Base-by-base conservation (phyloP, 1,284 basidiomycete genomes). In the Heterobasidion annosum region DNA sequence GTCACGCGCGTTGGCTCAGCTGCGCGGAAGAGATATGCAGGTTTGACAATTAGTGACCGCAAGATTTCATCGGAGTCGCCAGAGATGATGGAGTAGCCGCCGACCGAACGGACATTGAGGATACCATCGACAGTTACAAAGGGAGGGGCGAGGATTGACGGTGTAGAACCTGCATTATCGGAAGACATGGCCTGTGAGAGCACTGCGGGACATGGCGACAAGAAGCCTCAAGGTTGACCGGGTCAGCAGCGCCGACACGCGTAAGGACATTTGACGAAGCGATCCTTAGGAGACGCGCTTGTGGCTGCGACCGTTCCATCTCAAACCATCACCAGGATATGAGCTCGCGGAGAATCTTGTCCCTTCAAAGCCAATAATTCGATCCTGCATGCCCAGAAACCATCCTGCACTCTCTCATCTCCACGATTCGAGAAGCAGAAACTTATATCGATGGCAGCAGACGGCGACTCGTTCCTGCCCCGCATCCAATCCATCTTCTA, bases 401-500 rank as follows among this genome's bases (percentile, higher is more conserved):
- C 25, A 25, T 25, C 25, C 25, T 25, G 25, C 25, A 25, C 25
- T 3, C 25, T 25, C 25, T 25, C 25, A 25, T 25, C 3, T 4
- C 25, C 25, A 25, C 25, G 25, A 25, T 25, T 4, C 25, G 25
- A 4, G 25, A 25, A 25, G 25, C 25, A 25, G 25, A 25, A 5
- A 25, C 25, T 25, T 25, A 25, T 25, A 25, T 4, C 4, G 25
- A 25, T 25, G 79, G 68, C 77, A 9, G 68, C 70, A 16, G 75
- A 79, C 55, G 76, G 75, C 35, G 76, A 83, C 63, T 87, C 86
- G 2, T 89, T 89, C 67, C 73, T 89, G 46, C 86, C 86, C 34
- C 82, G 88, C 47, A 88, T 95, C 52, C 81, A 88, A 60, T 91
- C 90, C 12, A 85, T 94, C 8, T 93, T 94, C 72, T 93, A 93